Evolutionary conservation across 768 basidiomycete genomes (phyloP), one percentile per base, ranked within the genome.

Genomic region (Plicaturopsis crispa): DNA sequence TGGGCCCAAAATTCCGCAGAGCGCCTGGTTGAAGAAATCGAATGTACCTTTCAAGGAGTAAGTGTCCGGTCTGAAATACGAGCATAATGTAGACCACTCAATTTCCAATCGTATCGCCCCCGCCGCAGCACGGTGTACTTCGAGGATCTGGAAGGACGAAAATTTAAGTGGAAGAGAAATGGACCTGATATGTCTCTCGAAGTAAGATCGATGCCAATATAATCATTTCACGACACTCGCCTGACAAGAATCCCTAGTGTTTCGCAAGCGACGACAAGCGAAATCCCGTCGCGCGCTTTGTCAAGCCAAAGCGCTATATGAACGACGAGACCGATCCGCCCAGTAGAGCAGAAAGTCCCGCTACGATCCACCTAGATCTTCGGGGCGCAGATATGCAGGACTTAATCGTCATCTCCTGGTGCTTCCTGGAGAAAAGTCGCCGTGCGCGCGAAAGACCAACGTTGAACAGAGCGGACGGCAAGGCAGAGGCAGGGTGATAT

Each of bases 151-250:
- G 35, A 36, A 6, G 60, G 59, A 3, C 51, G 61, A 30, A 55
- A 54, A 21, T 65, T 60, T 41, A 66, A 62, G 41, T 70, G 68
- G 69, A 66, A 65, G 35, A 65, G 63, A 6, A 59, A 59, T 41
- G 53, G 48, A 8, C 49, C 60, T 7, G 66, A 66, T 6, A 36
- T 55, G 17, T 31, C 53, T 8, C 51, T 68, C n/a, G 55, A 62
- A 53, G 66, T 62, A 35, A 17, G 55, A 32, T 20, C 3, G 3
- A 20, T 17, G n/a, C 14, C 35, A 20, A n/a, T 18, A n/a, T n/a
- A n/a, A n/a, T n/a, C n/a, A n/a, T n/a, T n/a, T n/a, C n/a, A n/a
- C n/a, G n/a, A n/a, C n/a, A n/a, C n/a, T n/a, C n/a, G n/a, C n/a
- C n/a, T n/a, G n/a, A n/a, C n/a, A n/a, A n/a, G n/a, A n/a, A n/a